Evolutionary conservation across 2,329 filamentous ascomycete genomes (phyloP).

Genomic region (Aureobasidium leucospermi): DNA sequence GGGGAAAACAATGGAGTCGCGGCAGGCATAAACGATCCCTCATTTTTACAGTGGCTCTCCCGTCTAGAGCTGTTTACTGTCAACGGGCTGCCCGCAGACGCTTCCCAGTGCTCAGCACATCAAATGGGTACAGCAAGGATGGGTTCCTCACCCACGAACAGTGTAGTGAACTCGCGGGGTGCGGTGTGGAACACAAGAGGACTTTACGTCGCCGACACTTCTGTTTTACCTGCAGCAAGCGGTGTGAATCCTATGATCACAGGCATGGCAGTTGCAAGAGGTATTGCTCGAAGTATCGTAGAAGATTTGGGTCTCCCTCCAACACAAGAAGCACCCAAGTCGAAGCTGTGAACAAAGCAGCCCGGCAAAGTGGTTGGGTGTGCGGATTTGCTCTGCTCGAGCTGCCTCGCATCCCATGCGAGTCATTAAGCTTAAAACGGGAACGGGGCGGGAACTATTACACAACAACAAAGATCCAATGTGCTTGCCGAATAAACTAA

Average conservation of each 20-base stretch:
- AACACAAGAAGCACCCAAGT: not conserved
- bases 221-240: constrained; percentile 67
- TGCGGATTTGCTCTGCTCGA: not conserved
- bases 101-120: constrained; percentile 62
- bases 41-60: constrained; percentile 56
- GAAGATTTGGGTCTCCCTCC: constrained; percentile 1
- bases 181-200: constrained; percentile 57
- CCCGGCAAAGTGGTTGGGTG: constrained; percentile 7
- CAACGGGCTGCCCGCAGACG: constrained; percentile 41
- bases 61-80: constrained; percentile 43
- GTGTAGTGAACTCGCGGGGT: constrained; percentile 38
- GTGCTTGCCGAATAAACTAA: not conserved
- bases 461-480: not conserved
- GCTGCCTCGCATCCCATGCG: constrained; percentile 3
- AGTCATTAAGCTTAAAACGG: constrained; percentile 8
- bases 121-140: constrained; percentile 76
- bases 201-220: constrained; percentile 66
- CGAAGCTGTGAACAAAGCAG: constrained; percentile 1
- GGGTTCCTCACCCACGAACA: constrained; percentile 43
- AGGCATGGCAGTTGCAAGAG: constrained; percentile 62
- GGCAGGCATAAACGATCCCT: constrained; percentile 44
- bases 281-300: constrained; percentile 52
- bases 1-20: constrained; percentile 30
- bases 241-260: constrained; percentile 81
- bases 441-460: not conserved